Conservation (phyloP, 2,329 filamentous ascomycete species). For the Tolypocladium endophyticum region DNA sequence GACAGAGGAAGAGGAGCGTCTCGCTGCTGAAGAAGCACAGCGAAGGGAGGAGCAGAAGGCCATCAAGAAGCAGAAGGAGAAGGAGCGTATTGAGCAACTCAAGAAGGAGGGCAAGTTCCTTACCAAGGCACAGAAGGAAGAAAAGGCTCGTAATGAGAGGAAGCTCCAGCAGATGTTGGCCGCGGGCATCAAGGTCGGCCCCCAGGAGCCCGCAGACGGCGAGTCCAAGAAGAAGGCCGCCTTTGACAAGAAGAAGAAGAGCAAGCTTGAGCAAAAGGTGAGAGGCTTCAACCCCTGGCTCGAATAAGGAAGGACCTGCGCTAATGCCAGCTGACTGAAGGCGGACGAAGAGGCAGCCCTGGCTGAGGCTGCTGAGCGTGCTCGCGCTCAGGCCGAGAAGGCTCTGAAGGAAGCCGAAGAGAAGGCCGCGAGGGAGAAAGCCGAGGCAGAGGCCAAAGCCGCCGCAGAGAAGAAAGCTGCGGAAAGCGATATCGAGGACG, state of each 20-base stretch:
- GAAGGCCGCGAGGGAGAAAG: conserved; percentile 47
- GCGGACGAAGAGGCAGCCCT: conserved; percentile 69
- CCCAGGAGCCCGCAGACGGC: conserved; percentile 38
- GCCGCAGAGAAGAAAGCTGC: conserved; percentile 43
- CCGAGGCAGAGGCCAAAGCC: conserved; percentile 43
- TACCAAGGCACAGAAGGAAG: conserved; percentile 77
- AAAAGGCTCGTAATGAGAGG: conserved; percentile 66
- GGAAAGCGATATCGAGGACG: conserved; percentile 59
- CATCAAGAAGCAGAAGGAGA: conserved; percentile 76
- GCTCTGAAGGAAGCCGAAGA: conserved; percentile 51
- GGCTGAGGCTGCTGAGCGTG: conserved; percentile 68
- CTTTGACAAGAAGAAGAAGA: conserved; percentile 73
- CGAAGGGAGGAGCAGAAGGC: conserved; percentile 63
- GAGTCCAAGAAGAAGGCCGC: conserved; percentile 68
- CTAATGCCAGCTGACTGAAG: conserved; percentile 21
- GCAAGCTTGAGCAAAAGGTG: conserved; percentile 45
- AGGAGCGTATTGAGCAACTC: conserved; percentile 74
- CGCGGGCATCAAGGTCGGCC: conserved; percentile 63
- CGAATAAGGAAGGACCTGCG: not conserved
- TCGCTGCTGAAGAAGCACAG: conserved; percentile 56
- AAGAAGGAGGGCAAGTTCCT: conserved; percentile 83
- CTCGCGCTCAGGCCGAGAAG: conserved; percentile 56
- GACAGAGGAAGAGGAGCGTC: conserved; percentile 54
- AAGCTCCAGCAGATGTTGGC: conserved; percentile 80
- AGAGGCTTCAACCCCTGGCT: conserved; percentile 2